Base-by-base conservation (phyloP, 2,329 filamentous ascomycete genomes). In the Orbilia oligospora region DNA sequence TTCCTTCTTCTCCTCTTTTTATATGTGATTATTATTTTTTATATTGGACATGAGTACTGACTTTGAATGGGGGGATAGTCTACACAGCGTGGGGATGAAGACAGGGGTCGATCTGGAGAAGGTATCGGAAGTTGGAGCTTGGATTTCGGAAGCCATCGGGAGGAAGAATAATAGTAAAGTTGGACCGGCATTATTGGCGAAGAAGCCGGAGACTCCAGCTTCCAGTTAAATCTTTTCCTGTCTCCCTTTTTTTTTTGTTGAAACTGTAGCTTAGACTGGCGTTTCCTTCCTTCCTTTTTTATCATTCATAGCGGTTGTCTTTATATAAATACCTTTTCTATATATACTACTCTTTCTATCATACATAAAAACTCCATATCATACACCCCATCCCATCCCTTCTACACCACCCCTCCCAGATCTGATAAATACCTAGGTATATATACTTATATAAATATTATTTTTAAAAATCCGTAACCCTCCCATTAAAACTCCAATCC, bases 381-480 rank as follows among this genome's bases (percentile, higher is more conserved):
- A 20, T 33, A 56, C 24, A 53, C n/a, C 5, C n/a, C n/a, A n/a
- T n/a, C 18, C 49, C 22, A 5, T 16, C 30, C 6, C 49, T 27
- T 53, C 49, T 10, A 30, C 27, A n/a, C n/a, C n/a, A n/a, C n/a
- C n/a, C n/a, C n/a, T n/a, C n/a, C n/a, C n/a, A n/a, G n/a, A n/a
- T n/a, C n/a, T n/a, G n/a, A n/a, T n/a, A n/a, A n/a, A n/a, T n/a
- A n/a, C n/a, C n/a, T n/a, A n/a, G n/a, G n/a, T n/a, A n/a, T n/a
- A n/a, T n/a, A n/a, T n/a, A n/a, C n/a, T n/a, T n/a, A n/a, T n/a
- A n/a, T n/a, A n/a, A n/a, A n/a, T n/a, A n/a, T n/a, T n/a, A n/a
- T n/a, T n/a, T n/a, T n/a, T n/a, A 90, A 79, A 99, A 99, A 85
- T 99, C 96, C 24, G 95, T 98, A 69, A 97, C 94, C 80, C 95